A percentile compares a stretch with the other conserved stretches of the same genome.
Evolutionary conservation across 768 basidiomycete genomes (phyloP).

Genomic region (Hygrocybe punicea): DNA sequence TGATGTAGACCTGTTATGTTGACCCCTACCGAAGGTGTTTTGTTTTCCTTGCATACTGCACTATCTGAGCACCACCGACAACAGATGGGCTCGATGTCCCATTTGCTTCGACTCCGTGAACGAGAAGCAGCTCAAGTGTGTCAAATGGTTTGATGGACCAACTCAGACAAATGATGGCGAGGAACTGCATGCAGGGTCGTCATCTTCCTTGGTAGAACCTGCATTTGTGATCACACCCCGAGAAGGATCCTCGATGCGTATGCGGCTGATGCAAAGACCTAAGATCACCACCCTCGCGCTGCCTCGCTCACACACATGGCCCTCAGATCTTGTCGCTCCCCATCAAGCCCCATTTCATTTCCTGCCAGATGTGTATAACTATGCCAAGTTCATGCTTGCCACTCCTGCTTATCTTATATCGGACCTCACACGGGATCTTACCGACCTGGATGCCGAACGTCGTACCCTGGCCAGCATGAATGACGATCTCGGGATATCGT

Average conservation of each 20-base stretch:
- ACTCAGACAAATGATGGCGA: slow-evolving; percentile 34
- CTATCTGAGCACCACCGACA: slow-evolving; percentile 79
- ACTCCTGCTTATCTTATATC: slow-evolving; percentile 79
- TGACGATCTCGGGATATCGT: slow-evolving; percentile 74
- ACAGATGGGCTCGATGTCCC: slow-evolving; percentile 91
- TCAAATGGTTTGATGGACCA: slow-evolving; percentile 80
- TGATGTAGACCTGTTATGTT: slow-evolving; percentile 9
- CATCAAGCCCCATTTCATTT: slow-evolving; percentile 96
- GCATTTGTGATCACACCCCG: slow-evolving; percentile 41
- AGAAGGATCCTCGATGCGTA: slow-evolving; percentile 60
- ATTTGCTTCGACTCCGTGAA: slow-evolving; percentile 94
- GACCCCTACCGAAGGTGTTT: slow-evolving; percentile 59
- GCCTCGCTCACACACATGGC: slow-evolving; percentile 90
- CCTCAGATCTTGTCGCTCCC: slow-evolving; percentile 85
- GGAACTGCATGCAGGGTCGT: slow-evolving; percentile 35
- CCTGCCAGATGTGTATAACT: slow-evolving; percentile 83
- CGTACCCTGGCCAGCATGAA: slow-evolving; percentile 58
- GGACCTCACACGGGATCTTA: slow-evolving; percentile 70
- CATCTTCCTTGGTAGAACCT: slow-evolving; percentile 37
- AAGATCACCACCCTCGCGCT: slow-evolving; percentile 93
- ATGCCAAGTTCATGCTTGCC: slow-evolving; percentile 94
- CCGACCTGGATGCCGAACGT: slow-evolving; percentile 69
- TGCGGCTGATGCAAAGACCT: slow-evolving; percentile 90
- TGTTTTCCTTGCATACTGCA: slow-evolving; percentile 94
- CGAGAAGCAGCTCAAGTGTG: slow-evolving; percentile 85